Evolutionary conservation across 768 basidiomycete genomes (phyloP), one percentile per base, ranked within the genome.

Genomic region (Suillus subalutaceus): DNA sequence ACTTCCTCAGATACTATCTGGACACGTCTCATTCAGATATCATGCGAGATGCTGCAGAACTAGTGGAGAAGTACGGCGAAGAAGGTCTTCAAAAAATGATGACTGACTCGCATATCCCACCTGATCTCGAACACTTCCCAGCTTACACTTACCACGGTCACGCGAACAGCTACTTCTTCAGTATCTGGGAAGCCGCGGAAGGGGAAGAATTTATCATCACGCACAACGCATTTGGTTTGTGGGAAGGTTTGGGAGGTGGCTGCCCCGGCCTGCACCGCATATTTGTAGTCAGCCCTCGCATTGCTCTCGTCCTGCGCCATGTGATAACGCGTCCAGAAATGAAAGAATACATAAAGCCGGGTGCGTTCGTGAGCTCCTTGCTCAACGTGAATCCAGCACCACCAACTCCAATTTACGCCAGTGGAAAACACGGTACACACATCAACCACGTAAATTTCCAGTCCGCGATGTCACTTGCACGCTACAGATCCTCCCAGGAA

Each of bases 141-240:
- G 72, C 75, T 18, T 4, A 60, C 32, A 67, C 72, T 37, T 81
- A 80, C 65, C 71, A 73, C 52, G 58, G 38, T 60, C 65, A 73
- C 12, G 73, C 75, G 10, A 72, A 77, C 50, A 61, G 64, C 44
- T 75, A 74, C 64, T 78, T 74, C 71, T 70, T 79, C 61, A 74
- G 78, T 38, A 69, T 81, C 65, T 80, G 78, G 77, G 73, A 77
- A 65, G 79, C 79, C 23, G 74, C 78, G 32, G 70, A 74, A 32
- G 77, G 68, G 3, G 66, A 67, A 16, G 79, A 80, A 64, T 81
- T 80, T 46, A 72, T 79, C 18, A 65, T 81, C 23, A 70, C 75
- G 1, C 65, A 73, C 23, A 77, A 78, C 53, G 67, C 70, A 6
- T 78, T 79, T 62, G 76, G 79, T 1, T 63, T 79, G 2, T 74